Percentiles rank a stretch among this genome's conserved stretches.
These are phyloP conservation scores for Salvia sclarea DNA, from an alignment of 305 asterid genomes.

Conservation along the genomic window DNA sequence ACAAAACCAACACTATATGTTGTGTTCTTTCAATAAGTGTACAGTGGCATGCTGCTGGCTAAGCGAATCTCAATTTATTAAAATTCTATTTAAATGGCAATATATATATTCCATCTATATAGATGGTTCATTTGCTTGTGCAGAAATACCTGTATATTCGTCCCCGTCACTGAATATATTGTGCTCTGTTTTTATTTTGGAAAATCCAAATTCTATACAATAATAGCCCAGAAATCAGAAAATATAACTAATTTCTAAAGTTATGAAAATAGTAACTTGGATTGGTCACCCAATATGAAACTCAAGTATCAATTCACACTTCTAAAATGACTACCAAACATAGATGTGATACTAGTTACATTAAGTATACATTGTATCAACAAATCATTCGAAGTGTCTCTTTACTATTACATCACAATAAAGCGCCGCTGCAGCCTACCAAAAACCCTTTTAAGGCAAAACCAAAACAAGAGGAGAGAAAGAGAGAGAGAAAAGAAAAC, in stretches of 20 bases:
- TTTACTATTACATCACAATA: constrained; percentile 28
- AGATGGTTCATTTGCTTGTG: constrained; percentile 12
- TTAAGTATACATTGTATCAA: constrained; percentile 31
- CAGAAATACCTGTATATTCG: too few relatives aligned
- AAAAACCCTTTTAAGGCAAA: constrained; percentile 36
- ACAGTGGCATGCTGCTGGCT: constrained; percentile 31
- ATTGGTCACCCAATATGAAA: not conserved
- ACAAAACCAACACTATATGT: constrained; percentile 4
- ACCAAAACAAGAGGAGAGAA: not conserved
- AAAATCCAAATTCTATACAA: not conserved
- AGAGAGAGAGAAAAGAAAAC: constrained; percentile 15
- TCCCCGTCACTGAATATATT: not conserved
- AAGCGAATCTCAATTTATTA: constrained; percentile 25
- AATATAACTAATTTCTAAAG: not conserved
- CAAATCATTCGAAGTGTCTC: constrained; percentile 33
- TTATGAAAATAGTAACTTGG: not conserved
- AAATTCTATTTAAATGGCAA: constrained; percentile 11
- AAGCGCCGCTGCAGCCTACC: constrained; percentile 33
- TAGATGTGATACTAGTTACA: constrained; percentile 32
- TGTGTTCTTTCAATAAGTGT: constrained; percentile 24
- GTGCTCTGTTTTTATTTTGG: not conserved
- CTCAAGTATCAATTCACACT: not conserved
- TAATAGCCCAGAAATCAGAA: not conserved
- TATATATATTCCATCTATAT: not conserved
- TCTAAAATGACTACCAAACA: constrained; percentile 27